phyloP scores from a whole-genome alignment of 1,139 yeast genomes.

The Pichia sp. region DNA sequence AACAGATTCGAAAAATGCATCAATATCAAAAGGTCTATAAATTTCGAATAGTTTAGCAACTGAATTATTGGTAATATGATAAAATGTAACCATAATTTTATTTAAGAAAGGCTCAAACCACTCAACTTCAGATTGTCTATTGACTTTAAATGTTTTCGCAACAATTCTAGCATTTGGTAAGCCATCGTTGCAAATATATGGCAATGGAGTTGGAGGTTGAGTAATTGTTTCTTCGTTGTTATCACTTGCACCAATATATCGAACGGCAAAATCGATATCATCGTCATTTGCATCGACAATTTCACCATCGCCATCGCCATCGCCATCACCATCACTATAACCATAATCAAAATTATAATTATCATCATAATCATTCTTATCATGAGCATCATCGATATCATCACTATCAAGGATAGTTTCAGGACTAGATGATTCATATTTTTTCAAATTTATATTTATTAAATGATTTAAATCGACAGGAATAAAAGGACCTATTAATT shows the following conservation, averaged over 20 bases:
- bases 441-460: neutral
- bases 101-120: neutral
- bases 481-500: neutral
- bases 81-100: neutral
- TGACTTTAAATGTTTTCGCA: neutral
- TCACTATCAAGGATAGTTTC: neutral
- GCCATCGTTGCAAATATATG: neutral
- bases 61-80: neutral
- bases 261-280: too few relatives aligned
- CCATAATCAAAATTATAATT: neutral
- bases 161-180: neutral
- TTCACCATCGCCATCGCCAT: neutral
- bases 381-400: neutral
- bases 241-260: too few relatives aligned
- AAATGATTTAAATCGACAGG: neutral
- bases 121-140: neutral
- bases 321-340: neutral
- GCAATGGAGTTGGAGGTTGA: neutral
- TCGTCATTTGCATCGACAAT: too few relatives aligned
- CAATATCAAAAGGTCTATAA: conserved; percentile 7
- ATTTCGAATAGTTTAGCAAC: neutral
- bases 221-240: neutral
- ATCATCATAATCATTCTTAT: neutral
- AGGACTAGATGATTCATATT: neutral
- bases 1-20: conserved; percentile 1